Percentiles rank a stretch among this genome's conserved stretches.
These are phyloP conservation scores for Hysterangium stoloniferum DNA, from an alignment of 768 basidiomycete genomes.

Conservation along the genomic window DNA sequence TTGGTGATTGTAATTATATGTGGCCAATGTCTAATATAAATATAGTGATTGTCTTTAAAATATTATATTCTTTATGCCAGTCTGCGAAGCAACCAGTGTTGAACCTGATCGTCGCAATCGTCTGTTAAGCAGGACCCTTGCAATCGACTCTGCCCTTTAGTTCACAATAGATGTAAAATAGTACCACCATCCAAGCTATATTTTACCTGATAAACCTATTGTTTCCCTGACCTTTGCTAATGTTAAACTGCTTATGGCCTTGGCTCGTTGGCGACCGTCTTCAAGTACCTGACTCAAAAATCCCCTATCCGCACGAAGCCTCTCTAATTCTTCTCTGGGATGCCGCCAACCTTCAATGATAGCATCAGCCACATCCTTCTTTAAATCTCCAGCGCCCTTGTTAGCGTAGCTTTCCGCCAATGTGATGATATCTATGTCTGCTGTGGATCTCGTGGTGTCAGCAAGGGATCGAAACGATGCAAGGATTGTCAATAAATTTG, in stretches of 20 bases:
- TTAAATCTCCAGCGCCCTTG: constrained; percentile 60
- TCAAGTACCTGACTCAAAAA: constrained; percentile 58
- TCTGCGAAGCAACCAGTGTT: too few species aligned
- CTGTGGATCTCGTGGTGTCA: too few species aligned
- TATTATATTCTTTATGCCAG: too few species aligned
- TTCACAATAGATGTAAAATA: too few species aligned
- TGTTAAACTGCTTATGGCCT: constrained; percentile 49
- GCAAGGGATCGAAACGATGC: constrained; percentile 40
- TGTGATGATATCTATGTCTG: constrained; percentile 28
- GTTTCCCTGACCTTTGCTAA: constrained; percentile 58
- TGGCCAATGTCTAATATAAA: too few species aligned
- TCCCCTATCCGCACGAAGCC: constrained; percentile 47
- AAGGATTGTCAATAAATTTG: constrained; percentile 75
- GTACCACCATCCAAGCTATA: too few species aligned
- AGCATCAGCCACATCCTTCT: constrained; percentile 66
- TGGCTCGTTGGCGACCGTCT: constrained; percentile 58
- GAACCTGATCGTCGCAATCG: too few species aligned
- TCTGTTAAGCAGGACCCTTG: too few species aligned
- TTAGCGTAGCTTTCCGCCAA: constrained; percentile 46
- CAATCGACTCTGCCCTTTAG: too few species aligned
- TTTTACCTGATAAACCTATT: too few species aligned
- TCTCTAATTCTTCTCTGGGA: constrained; percentile 64
- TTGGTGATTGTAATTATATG: too few species aligned
- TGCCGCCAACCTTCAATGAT: constrained; percentile 57
- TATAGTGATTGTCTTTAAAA: too few species aligned